A percentile compares a stretch with the other conserved stretches of the same genome.
These are phyloP conservation scores for Aspergillus campestris DNA, from an alignment of 495 filamentous ascomycete species.

Conservation along the genomic window DNA sequence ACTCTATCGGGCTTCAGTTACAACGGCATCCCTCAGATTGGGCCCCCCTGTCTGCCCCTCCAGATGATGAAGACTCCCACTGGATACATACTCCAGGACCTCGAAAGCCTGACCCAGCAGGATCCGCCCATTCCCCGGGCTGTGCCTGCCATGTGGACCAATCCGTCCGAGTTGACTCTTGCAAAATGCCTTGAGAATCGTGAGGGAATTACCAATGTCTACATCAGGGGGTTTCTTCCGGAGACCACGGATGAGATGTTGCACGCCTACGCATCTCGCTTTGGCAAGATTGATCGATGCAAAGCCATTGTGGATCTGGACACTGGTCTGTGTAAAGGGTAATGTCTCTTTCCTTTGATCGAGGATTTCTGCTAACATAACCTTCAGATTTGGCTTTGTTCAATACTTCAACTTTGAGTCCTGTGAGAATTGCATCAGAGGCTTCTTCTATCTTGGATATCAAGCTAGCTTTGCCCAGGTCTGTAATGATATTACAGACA, in stretches of 20 bases:
- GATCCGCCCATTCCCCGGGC: conserved; percentile 80
- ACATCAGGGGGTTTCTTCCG: conserved; percentile 90
- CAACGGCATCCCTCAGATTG: conserved; percentile 14
- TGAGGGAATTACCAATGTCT: conserved; percentile 84
- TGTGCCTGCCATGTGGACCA: conserved; percentile 76
- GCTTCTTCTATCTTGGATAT: conserved; percentile 88
- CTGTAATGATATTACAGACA: conserved; percentile 6
- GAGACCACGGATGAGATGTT: conserved; percentile 91
- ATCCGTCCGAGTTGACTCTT: conserved; percentile 64
- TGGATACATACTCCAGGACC: conserved; percentile 52
- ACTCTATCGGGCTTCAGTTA: conserved; percentile 18
- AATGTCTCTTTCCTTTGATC: conserved; percentile 16
- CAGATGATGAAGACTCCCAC: conserved; percentile 40
- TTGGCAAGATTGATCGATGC: conserved; percentile 83
- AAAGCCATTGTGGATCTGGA: conserved; percentile 95
- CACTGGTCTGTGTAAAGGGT: conserved; percentile 93
- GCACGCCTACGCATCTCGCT: conserved; percentile 70
- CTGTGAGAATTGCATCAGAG: conserved; percentile 91
- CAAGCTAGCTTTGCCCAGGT: conserved; percentile 94
- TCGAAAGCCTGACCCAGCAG: conserved; percentile 62
- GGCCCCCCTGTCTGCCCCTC: conserved; percentile 19
- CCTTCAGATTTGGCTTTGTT: conserved; percentile 81
- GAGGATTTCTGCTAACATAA: conserved; percentile 12
- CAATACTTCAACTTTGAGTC: conserved; percentile 81
- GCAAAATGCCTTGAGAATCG: conserved; percentile 89